phyloP scores from a whole-genome alignment of 805 yeast species.

The Ogataea zsoltii region DNA sequence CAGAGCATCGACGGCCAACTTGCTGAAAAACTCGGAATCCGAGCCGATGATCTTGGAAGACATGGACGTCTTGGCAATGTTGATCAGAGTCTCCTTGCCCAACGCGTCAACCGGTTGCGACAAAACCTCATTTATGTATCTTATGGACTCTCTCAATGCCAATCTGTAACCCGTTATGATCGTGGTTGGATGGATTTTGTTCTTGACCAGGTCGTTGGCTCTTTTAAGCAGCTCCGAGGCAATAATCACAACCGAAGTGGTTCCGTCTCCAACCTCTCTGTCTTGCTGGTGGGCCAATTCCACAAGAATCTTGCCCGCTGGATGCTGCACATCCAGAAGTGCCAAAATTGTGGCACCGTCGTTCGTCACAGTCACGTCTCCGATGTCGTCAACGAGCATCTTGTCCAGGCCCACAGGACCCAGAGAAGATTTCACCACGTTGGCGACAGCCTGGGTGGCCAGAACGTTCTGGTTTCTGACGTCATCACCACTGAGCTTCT shows the following conservation, averaged over 20 bases:
- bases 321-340: constrained; percentile 94
- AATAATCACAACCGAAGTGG: constrained; percentile 95
- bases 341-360: constrained; percentile 97
- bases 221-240: constrained; percentile 90
- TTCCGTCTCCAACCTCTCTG: constrained; percentile 97
- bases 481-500: constrained; percentile 93
- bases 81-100: constrained; percentile 81
- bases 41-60: constrained; percentile 94
- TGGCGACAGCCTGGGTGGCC: constrained; percentile 87
- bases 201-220: constrained; percentile 90
- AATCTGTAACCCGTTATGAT: constrained; percentile 95
- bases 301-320: constrained; percentile 96
- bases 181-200: constrained; percentile 96
- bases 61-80: constrained; percentile 97
- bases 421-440: constrained; percentile 83
- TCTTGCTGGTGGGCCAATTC: constrained; percentile 99
- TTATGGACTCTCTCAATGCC: constrained; percentile 87
- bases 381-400: constrained; percentile 98
- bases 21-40: constrained; percentile 86
- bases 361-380: constrained; percentile 97
- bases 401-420: constrained; percentile 99
- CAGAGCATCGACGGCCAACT: constrained; percentile 93
- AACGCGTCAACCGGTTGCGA: constrained; percentile 76
- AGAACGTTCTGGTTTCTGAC: constrained; percentile 93
- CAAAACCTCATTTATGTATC: constrained; percentile 81